These are phyloP conservation scores for Nothophytophthora sp. DNA, from an alignment of 352 stramenopile species.

Conservation along the genomic window DNA sequence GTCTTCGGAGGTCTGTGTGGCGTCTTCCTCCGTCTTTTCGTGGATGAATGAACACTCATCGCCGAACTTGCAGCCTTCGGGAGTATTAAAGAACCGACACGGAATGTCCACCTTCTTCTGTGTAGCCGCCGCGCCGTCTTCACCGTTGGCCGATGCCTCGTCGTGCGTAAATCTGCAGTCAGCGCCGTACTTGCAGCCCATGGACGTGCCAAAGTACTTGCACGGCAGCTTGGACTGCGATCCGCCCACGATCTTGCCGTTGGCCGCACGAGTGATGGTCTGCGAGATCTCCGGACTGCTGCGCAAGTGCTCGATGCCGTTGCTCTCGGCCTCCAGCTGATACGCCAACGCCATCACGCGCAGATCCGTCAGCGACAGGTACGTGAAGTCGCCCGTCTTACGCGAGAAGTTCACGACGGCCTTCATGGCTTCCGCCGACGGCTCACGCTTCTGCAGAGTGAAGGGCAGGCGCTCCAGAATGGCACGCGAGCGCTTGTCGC, in stretches of 20 bases:
- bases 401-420: slow-evolving; percentile 82
- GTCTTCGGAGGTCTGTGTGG: slow-evolving; percentile 11
- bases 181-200: slow-evolving; percentile 81
- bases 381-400: slow-evolving; percentile 86
- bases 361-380: slow-evolving; percentile 85
- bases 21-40: slow-evolving; percentile 37
- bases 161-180: slow-evolving; percentile 86
- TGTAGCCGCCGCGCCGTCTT: slow-evolving; percentile 16
- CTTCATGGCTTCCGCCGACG: slow-evolving; percentile 76
- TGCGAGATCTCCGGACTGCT: slow-evolving; percentile 67
- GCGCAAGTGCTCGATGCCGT: slow-evolving; percentile 68
- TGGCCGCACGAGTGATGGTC: slow-evolving; percentile 64
- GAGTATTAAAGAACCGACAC: slow-evolving; percentile 78
- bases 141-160: slow-evolving; percentile 15
- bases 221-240: slow-evolving; percentile 54
- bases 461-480: slow-evolving; percentile 78
- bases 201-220: slow-evolving; percentile 79
- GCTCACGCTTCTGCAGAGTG: slow-evolving; percentile 76
- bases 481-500: slow-evolving; percentile 72
- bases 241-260: slow-evolving; percentile 64
- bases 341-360: slow-evolving; percentile 89
- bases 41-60: slow-evolving; percentile 76
- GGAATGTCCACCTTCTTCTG: slow-evolving; percentile 71
- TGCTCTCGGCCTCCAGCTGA: slow-evolving; percentile 80
- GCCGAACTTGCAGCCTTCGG: slow-evolving; percentile 72